Evolutionary conservation across 805 yeast genomes (phyloP), one percentile per base, ranked within the genome.

Genomic region (Candida krabiensis): DNA sequence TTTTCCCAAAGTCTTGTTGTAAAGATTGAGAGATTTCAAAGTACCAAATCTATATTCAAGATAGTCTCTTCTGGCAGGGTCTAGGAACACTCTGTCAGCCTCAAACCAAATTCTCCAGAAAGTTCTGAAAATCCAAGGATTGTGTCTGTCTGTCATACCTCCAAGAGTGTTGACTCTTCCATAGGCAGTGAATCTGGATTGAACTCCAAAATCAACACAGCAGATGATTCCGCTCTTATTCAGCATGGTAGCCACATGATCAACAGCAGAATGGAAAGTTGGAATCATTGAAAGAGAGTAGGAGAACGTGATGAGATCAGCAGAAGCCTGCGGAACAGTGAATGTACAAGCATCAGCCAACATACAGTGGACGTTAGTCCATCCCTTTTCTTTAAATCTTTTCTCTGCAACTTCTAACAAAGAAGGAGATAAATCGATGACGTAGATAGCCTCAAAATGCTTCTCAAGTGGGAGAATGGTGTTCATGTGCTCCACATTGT

Each of bases 61-160:
- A 63, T 85, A 86, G 54, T 83, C 88, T 64, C 95, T 77, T 66
- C 95, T 77, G 6, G 88, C 75, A 22, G 89, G 79, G 56, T 86
- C 95, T 49, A 86, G 71, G 52, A 78, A 82, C 3, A 86, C 95
- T 40, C 81, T 74, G 61, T 86, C 95, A 37, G 83, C 82, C 61
- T 86, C 95, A 60, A 86, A 86, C 95, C 95, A 86, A 30, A 82
- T 67, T 55, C 89, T 74, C 95, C 95, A 86, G 58, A 86, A 86
- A 21, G 86, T 83, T 57, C 95, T 71, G 35, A 75, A 70, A 40
- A 83, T 44, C 95, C 95, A 86, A 19, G 87, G 82, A 44, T 77
- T 80, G 57, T 84, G 84, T 54, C 95, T 71, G 52, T 78, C 74
- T 22, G 73, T 73, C 47, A 80, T 65, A 7, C 95, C 93, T 36